Evolutionary conservation across 1,139 yeast species (phyloP).

Genomic region (Sugiyamaella grinbergsii): DNA sequence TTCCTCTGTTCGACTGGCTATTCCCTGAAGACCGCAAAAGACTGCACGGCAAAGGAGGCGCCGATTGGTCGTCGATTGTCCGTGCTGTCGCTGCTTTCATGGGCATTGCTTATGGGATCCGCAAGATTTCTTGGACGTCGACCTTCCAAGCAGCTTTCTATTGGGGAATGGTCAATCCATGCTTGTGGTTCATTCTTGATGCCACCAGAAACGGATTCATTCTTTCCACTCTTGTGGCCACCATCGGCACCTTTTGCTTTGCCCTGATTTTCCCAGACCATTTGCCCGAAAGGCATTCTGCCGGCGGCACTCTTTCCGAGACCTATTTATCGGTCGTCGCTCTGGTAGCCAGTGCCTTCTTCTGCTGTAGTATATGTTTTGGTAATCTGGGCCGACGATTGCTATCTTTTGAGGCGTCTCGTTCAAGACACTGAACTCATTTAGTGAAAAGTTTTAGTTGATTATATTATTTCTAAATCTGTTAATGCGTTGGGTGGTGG

Average conservation of each 20-base stretch:
- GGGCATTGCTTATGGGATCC: constrained; percentile 81
- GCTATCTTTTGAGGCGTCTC: constrained; percentile 31
- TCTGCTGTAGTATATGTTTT: constrained; percentile 67
- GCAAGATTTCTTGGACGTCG: constrained; percentile 78
- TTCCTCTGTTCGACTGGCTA: constrained; percentile 60
- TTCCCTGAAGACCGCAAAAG: constrained; percentile 43
- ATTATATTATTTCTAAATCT: too few relatives aligned
- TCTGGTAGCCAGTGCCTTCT: constrained; percentile 64
- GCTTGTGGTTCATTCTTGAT: constrained; percentile 79
- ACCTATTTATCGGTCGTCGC: constrained; percentile 42
- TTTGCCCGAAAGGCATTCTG: constrained; percentile 29
- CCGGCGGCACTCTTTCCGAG: constrained; percentile 23
- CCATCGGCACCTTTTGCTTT: constrained; percentile 38
- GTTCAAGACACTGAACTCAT: not conserved
- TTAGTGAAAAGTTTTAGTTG: constrained; percentile 13
- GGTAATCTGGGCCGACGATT: constrained; percentile 69
- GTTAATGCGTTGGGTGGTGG: too few relatives aligned
- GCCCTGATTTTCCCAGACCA: constrained; percentile 39
- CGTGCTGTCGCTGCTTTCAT: constrained; percentile 74
- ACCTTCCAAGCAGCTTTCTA: constrained; percentile 72
- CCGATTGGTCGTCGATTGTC: constrained; percentile 49
- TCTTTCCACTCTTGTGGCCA: constrained; percentile 39
- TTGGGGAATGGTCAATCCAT: constrained; percentile 76
- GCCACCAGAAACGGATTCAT: constrained; percentile 67
- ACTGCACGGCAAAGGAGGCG: constrained; percentile 34